These are phyloP conservation scores for Tolypocladium ovalisporum DNA, from an alignment of 2,329 filamentous ascomycete genomes.

Conservation along the genomic window DNA sequence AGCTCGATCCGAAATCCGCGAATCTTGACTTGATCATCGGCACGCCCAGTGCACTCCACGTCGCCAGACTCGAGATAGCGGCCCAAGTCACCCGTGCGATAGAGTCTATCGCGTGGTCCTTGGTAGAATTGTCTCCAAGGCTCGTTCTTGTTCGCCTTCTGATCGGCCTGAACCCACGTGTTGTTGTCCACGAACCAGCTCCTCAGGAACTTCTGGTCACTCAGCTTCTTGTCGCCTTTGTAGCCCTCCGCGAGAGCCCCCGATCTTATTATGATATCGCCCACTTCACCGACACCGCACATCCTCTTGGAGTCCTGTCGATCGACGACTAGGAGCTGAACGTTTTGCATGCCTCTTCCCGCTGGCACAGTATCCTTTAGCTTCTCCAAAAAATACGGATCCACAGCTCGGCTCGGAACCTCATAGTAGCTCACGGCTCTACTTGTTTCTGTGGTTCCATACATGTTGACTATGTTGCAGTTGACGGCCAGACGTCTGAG, in stretches of 20 bases:
- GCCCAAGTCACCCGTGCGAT: slow-evolving; percentile 80
- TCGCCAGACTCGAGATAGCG: slow-evolving; percentile 58
- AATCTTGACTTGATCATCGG: slow-evolving; percentile 89
- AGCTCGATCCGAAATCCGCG: slow-evolving; percentile 93
- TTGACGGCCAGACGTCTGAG: slow-evolving; percentile 70
- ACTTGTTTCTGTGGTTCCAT: slow-evolving; percentile 78
- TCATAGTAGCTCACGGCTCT: slow-evolving; percentile 75
- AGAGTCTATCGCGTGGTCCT: slow-evolving; percentile 76
- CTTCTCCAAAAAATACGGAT: slow-evolving; percentile 39
- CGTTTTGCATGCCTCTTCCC: slow-evolving; percentile 77
- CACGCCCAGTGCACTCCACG: slow-evolving; percentile 68
- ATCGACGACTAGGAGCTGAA: slow-evolving; percentile 78
- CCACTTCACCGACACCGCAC: slow-evolving; percentile 70
- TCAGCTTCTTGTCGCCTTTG: slow-evolving; percentile 47
- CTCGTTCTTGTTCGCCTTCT: slow-evolving; percentile 45
- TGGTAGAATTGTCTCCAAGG: slow-evolving; percentile 71
- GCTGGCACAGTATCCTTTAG: slow-evolving; percentile 65
- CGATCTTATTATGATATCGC: slow-evolving; percentile 75
- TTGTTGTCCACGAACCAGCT: slow-evolving; percentile 80
- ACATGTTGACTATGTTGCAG: slow-evolving; percentile 72
- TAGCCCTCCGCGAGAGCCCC: slow-evolving; percentile 80
- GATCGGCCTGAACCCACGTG: slow-evolving; percentile 56
- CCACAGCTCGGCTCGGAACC: slow-evolving; percentile 53
- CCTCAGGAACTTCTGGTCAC: slow-evolving; percentile 62
- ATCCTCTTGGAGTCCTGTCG: slow-evolving; percentile 54